Base-by-base conservation (phyloP, 805 yeast genomes). In the Myxozyma nipponensis region DNA sequence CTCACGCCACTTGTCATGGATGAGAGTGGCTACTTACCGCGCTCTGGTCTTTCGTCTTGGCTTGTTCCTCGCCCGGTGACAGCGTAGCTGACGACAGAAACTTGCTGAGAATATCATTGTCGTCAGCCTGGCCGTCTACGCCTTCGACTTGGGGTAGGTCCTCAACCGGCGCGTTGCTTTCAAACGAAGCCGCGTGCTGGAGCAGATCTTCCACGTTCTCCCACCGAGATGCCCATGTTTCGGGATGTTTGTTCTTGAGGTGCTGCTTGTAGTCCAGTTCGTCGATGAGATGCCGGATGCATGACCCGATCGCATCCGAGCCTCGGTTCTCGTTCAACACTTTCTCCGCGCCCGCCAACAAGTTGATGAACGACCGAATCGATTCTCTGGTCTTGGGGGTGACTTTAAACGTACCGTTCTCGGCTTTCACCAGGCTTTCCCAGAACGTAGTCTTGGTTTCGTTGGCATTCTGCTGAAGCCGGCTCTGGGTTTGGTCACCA, bases 401-500 rank as follows among this genome's bases (percentile, higher is more conserved):
- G 2, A 52, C 44, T 30, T 42, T 41, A 9, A 51, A 28, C 23
- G 47, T 40, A n/a, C 56, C 57, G 7, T 45, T 21, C 7, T 35
- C 22, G 2, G 54, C 57, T n/a, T 32, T 23, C 28, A 18, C 24
- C 23, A 54, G 32, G 4, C 54, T 46, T 13, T 56, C 48, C 54
- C 57, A 57, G 5, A 57, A 35, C 7, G 59, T 22, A 4, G 44
- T 23, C 26, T 46, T 39, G 34, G 44, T 35, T 42, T 46, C 46
- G 23, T 47, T 47, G 18, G 54, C 51, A 22, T 47, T 39, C 15
- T 45, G 25, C n/a, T 59, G 35, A 26, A 77, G 62, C 7, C 54
- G 60, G 1, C 71, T 71, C 2, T 77, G 52, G 0, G 83, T 69
- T 32, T 75, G 75, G 1, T 69, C 72, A 0, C 96, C 96, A 7